Base-by-base conservation (phyloP, 805 yeast genomes). In the Myxozyma melibiosi region DNA sequence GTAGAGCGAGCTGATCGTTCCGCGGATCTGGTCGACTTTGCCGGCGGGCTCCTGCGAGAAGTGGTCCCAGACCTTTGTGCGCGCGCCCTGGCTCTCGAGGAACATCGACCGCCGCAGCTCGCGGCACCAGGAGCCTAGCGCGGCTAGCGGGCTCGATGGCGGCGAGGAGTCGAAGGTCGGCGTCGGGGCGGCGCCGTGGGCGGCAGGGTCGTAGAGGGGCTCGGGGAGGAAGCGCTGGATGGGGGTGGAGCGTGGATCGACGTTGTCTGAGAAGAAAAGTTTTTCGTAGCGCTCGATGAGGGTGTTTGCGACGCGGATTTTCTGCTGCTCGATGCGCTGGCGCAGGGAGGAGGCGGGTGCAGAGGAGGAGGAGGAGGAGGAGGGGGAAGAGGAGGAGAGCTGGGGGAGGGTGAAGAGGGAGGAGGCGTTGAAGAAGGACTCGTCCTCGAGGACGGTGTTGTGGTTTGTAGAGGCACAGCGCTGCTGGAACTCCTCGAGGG, bases 201-300 rank as follows among this genome's bases (percentile, higher is more conserved):
- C 53, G 38, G 49, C 51, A 8, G 52, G 59, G 35, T 51, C 47
- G 30, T 39, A 48, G 33, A 44, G 7, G 18, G 61, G 25, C 24
- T 31, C 42, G 34, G 63, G 63, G 40, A 59, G 52, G 46, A 59
- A 59, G 24, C 50, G 43, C 45, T 59, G 63, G 41, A 59, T 48
- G 27, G 63, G 58, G 9, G 48, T 41, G 25, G 31, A 46, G 27
- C 28, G 51, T 38, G 46, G 61, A 34, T 59, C 58, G 43, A 57
- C 62, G 41, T 40, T 62, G 43, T 59, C 63, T 8, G 63, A 59
- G 35, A 59, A 51, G 43, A 59, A 59, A 39, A 50, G 50, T 16
- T 30, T 43, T 44, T 53, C 54, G 46, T 57, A 48, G 35, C 39
- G 38, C 16, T 35, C 51, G 16, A 53, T 31, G 30, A 57, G 47